phyloP scores from a whole-genome alignment of 2,329 filamentous ascomycete genomes.

The Colletotrichum tanaceti region DNA sequence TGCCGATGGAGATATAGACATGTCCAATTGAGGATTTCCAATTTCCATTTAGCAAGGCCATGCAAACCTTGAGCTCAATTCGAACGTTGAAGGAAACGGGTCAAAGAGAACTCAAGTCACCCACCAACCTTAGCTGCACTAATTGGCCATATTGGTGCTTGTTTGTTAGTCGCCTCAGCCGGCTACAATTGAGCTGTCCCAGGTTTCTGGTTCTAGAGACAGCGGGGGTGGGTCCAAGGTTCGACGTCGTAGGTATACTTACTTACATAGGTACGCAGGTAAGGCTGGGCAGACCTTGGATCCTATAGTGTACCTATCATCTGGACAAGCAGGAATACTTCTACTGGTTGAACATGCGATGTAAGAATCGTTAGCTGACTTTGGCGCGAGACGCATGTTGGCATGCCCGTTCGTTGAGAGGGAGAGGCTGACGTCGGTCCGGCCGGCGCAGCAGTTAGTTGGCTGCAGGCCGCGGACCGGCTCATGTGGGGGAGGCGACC shows the following conservation, averaged over 20 bases:
- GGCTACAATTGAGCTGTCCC: background rate
- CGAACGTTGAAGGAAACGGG: background rate
- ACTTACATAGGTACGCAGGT: too few species aligned
- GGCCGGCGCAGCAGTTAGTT: conserved; percentile 11
- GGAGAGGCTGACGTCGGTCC: conserved; percentile 6
- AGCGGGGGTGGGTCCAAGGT: conserved; percentile 26
- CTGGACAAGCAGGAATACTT: background rate
- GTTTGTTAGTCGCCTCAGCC: background rate
- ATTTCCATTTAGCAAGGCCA: background rate
- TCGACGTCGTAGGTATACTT: conserved; percentile 18
- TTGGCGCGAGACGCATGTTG: conserved; percentile 4
- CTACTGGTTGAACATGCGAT: background rate
- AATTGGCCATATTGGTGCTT: background rate
- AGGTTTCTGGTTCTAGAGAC: background rate
- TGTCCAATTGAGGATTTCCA: background rate
- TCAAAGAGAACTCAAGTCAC: too few species aligned
- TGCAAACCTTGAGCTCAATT: background rate
- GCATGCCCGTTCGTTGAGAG: background rate
- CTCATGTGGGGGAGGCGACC: conserved; percentile 6
- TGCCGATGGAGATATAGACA: background rate
- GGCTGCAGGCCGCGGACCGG: background rate
- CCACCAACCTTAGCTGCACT: background rate
- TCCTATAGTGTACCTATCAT: background rate
- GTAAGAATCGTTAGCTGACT: background rate
- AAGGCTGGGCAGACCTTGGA: background rate